phyloP scores from a whole-genome alignment of 2,329 filamentous ascomycete genomes.

The Setomelanomma holmii region DNA sequence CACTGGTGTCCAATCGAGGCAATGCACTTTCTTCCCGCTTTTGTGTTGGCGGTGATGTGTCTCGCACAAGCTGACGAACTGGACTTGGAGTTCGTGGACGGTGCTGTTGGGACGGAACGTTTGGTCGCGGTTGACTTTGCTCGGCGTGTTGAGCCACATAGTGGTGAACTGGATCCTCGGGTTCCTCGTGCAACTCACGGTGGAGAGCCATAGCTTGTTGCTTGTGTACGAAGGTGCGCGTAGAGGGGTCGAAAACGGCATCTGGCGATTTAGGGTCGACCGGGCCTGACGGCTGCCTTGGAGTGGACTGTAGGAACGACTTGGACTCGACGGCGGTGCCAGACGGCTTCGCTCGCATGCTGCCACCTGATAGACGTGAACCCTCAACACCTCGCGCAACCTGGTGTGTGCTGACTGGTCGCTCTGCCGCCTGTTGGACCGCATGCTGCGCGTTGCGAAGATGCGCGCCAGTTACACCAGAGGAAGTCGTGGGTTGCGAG shows the following conservation, averaged over 20 bases:
- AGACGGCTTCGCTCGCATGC: slow-evolving; percentile 58
- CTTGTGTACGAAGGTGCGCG: slow-evolving; percentile 47
- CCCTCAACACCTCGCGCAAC: slow-evolving; percentile 46
- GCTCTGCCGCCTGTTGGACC: slow-evolving; percentile 45
- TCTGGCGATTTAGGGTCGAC: slow-evolving; percentile 47
- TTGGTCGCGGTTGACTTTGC: slow-evolving; percentile 17
- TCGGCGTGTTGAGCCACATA: slow-evolving; percentile 29
- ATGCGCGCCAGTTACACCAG: slow-evolving; percentile 25
- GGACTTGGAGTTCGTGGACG: slow-evolving; percentile 27
- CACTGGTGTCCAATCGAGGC: slow-evolving; percentile 3
- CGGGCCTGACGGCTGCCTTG: slow-evolving; percentile 23
- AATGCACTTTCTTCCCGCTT: slow-evolving; percentile 15
- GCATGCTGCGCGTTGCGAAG: slow-evolving; percentile 36
- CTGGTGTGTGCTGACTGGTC: slow-evolving; percentile 52
- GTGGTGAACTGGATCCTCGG: slow-evolving; percentile 27
- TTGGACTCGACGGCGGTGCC: slow-evolving; percentile 54
- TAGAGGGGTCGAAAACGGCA: slow-evolving; percentile 47
- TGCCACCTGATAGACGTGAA: slow-evolving; percentile 57
- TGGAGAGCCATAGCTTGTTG: slow-evolving; percentile 45
- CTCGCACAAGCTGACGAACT: slow-evolving; percentile 17
- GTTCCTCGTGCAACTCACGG: slow-evolving; percentile 37
- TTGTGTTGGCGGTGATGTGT: slow-evolving; percentile 15
- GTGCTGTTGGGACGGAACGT: slow-evolving; percentile 12
- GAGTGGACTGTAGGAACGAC: slow-evolving; percentile 18
- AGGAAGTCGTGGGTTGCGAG: slow-evolving; percentile 37